Base-by-base conservation (phyloP, 106 monocot genomes). In the Ottelia alismoides region DNA sequence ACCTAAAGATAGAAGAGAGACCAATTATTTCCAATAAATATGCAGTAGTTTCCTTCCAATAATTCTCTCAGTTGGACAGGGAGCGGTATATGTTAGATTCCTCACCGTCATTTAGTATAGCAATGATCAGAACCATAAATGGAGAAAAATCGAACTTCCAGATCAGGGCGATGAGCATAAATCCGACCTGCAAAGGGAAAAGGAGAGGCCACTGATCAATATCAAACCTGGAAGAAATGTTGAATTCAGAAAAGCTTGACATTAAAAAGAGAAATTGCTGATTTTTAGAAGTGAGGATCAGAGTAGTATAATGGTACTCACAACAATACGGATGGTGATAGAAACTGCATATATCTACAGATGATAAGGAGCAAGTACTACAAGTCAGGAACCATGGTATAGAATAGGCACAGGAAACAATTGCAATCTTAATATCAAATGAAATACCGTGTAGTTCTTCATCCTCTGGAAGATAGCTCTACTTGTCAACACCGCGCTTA, bases 61-160 rank as follows among this genome's bases (percentile, higher is more conserved):
- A n/a, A n/a, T n/a, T n/a, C n/a, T n/a, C n/a, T n/a, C n/a, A n/a
- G n/a, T n/a, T n/a, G n/a, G n/a, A n/a, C n/a, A n/a, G n/a, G n/a
- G n/a, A n/a, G n/a, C n/a, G n/a, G n/a, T n/a, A n/a, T n/a, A n/a
- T n/a, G n/a, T n/a, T n/a, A n/a, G n/a, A n/a, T n/a, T n/a, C n/a
- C 70, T 20, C 6, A 86, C 86, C 86, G 27, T 87, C 86, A 69
- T 87, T 87, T 7, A 87, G 81, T 28, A 87, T 87, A 29, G 86
- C 86, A 27, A 87, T 81, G 68, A 87, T 87, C 76, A 87, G 57
- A 78, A 87, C 86, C 86, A 87, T 87, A 71, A 87, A 87, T 10
- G 86, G 86, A 10, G 86, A 87, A 74, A 87, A 87, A 45, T 87
- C 86, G 55, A 77, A 87, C 28, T 81, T 81, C 86, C 86, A 87